Evolutionary conservation across 257 asterid species (phyloP), one percentile per base, ranked within the genome.

Genomic region (Mentha longifolia): DNA sequence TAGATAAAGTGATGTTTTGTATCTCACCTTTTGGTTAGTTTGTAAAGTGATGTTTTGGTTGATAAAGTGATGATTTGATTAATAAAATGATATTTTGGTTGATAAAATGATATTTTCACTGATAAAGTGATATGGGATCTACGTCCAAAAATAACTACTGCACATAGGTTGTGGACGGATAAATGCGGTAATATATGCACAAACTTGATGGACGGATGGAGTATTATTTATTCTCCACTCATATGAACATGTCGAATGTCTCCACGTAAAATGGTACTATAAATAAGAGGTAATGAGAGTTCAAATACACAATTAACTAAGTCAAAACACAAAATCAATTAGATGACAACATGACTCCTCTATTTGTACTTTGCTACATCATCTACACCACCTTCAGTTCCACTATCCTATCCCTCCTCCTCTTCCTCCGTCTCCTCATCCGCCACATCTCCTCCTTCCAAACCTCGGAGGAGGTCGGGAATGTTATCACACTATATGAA

Each of bases 351-450:
- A 58, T 61, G 47, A 35, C 83, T 71, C 62, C 68, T 9, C 54
- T 88, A 19, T 81, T 67, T 76, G 79, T 84, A 6, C 71, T 88
- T 9, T 76, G 69, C 68, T 84, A 87, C 31, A 52, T 78, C 45
- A 9, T 82, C 61, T 79, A 79, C 52, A 76, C 83, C 33, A 63
- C 79, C 15, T 0, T 81, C 64, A 78, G 82, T 20, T 68, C 87
- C 75, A 30, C 79, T 10, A 7, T 28, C 7, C 64, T 74, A 2
- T 83, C 92, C 6, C 63, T 86, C 59, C 72, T 81, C 82, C 84
- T 88, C 64, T 79, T 68, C 43, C 25, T 78, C 76, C 81, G 77
- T n/a, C n/a, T n/a, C n/a, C n/a, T n/a, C n/a, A n/a, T n/a, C n/a
- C n/a, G n/a, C 71, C 79, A 74, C 28, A n/a, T 78, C 46, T 28